These are phyloP conservation scores for Quercus cerris DNA, from an alignment of 306 rosid genomes.

Conservation along the genomic window DNA sequence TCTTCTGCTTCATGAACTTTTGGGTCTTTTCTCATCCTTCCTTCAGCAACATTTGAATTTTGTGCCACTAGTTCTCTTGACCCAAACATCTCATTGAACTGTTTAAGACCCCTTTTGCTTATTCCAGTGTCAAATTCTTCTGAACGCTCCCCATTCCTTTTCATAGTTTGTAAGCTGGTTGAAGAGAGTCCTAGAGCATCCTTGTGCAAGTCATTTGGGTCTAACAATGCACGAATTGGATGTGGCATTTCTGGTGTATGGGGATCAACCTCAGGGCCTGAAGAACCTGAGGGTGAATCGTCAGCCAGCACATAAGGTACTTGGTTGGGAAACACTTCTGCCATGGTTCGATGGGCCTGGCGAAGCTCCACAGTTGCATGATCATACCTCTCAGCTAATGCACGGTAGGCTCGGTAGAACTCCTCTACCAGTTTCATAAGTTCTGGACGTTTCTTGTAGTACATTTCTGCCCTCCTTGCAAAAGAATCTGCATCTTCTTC, in stretches of 20 bases:
- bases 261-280: constrained; percentile 49
- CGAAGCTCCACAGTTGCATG: constrained; percentile 96
- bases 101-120: constrained; percentile 73
- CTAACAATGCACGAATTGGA: constrained; percentile 45
- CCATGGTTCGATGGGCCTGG: constrained; percentile 93
- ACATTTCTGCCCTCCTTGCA: constrained; percentile 99
- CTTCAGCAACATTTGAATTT: constrained; percentile 17
- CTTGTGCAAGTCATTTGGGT: constrained; percentile 50
- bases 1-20: constrained; percentile 17
- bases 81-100: constrained; percentile 50
- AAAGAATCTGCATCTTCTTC: constrained; percentile 99
- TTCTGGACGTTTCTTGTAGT: constrained; percentile 97
- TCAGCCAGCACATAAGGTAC: constrained; percentile 54
- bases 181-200: constrained; percentile 50
- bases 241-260: constrained; percentile 59
- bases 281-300: constrained; percentile 59
- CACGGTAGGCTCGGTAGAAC: constrained; percentile 98
- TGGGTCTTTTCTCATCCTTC: constrained; percentile 15
- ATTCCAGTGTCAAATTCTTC: constrained; percentile 37
- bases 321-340: constrained; percentile 88
- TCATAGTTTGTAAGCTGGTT: constrained; percentile 25
- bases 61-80: constrained; percentile 27
- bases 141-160: constrained; percentile 36
- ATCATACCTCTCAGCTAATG: constrained; percentile 95
- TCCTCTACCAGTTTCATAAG: constrained; percentile 96